Conservation (phyloP, 1,139 yeast genomes). For the Yamadazyma membranifaciens region DNA sequence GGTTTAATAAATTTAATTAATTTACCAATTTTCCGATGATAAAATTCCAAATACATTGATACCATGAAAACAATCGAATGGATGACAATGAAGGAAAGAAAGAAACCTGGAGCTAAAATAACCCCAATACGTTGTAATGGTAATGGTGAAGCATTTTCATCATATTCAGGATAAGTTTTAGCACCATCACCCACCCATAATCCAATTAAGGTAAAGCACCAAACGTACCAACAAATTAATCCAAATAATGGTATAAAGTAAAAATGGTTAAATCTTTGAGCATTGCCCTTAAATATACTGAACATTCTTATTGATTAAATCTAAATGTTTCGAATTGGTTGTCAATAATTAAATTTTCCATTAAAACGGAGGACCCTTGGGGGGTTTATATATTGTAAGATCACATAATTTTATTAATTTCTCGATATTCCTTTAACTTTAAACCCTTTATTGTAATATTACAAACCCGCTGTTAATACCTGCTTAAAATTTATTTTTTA, state of each 20-base stretch:
- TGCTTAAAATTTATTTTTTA: not conserved
- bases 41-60: slow-evolving; percentile 29
- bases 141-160: slow-evolving; percentile 18
- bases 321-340: not conserved
- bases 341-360: not conserved
- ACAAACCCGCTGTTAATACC: not conserved
- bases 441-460: not conserved
- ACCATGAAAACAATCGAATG: slow-evolving; percentile 26
- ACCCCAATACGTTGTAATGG: slow-evolving; percentile 30
- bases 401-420: not conserved
- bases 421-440: not conserved
- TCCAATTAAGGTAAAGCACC: slow-evolving; percentile 25
- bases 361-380: slow-evolving; percentile 1
- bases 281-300: not conserved
- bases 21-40: slow-evolving; percentile 32
- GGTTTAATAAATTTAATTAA: slow-evolving; percentile 30
- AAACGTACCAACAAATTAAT: slow-evolving; percentile 26
- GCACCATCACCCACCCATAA: slow-evolving; percentile 24
- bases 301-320: slow-evolving; percentile 1
- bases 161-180: slow-evolving; percentile 21
- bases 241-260: slow-evolving; percentile 29
- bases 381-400: not conserved
- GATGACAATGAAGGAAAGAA: slow-evolving; percentile 22
- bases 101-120: slow-evolving; percentile 26
- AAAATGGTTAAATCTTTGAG: slow-evolving; percentile 24